Evolutionary conservation across 2,329 filamentous ascomycete species (phyloP), one percentile per base, ranked within the genome.

Genomic region (Hirsutella thompsonii): DNA sequence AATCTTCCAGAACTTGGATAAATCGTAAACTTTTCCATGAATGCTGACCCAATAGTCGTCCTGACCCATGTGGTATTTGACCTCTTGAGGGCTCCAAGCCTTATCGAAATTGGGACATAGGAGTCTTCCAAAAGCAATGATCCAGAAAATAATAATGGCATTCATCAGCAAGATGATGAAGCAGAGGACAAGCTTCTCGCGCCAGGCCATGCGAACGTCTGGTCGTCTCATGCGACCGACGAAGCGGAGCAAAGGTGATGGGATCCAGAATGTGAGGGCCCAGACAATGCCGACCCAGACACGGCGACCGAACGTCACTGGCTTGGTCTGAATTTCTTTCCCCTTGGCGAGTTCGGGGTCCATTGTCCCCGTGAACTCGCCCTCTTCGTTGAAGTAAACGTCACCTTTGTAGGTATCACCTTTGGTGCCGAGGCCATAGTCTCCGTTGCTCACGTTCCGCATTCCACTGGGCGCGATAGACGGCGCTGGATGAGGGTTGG

Each of bases 191-290:
- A 98, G 39, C 63, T 98, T 98, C 56, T 98, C 92, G 61, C 92
- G 77, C 92, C 92, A 98, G 0, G 92, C 92, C 77, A 95, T 84
- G 20, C 92, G 84, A 8, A 98, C 87, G 63, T 98, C 92, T 2
- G 89, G 92, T 42, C 92, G 81, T 64, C 94, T 93, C 92, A 98
- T 98, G 19, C 90, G 84, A 26, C 92, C 92, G 43, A 96, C 55
- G 44, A 72, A 81, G n/a, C 75, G 74, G 14, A 98, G 76, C 2
- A 84, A 49, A 37, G 86, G 83, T 0, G 90, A 96, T 0, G 92
- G 92, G 49, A 95, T 92, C 83, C 85, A 96, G 58, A 87, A 96
- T 0, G 92, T 98, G 38, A 93, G 49, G 1, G 76, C 74, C 88
- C 89, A 96, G 3, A 92, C 85, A 33, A 92, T 61, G 2, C 62